Base-by-base conservation (phyloP, 805 yeast species). In the Jamesozyma gamospora region DNA sequence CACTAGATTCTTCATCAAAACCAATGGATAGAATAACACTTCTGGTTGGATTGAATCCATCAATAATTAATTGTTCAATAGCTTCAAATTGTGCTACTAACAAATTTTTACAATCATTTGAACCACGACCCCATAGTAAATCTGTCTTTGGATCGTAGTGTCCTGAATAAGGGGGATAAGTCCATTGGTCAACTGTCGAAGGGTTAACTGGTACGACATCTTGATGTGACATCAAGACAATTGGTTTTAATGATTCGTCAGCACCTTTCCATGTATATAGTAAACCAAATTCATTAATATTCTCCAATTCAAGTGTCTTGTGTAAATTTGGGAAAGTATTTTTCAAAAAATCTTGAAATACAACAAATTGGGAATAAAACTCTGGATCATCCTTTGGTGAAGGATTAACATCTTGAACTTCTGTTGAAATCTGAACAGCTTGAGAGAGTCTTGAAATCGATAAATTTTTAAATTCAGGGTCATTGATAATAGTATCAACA, bases 131-230 rank as follows among this genome's bases (percentile, higher is more conserved):
- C 72, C 76, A 82, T 4, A 86, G 49, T 35, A 54, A 58, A 28
- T 66, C 66, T 5, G 51, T 52, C 32, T 55, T 49, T 13, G 85
- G 86, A 50, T 85, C 94, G 52, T 65, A 82, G 49, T 70, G 64
- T 12, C 82, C 86, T 14, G 67, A 56, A 42, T 75, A 81, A 3
- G 94, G 94, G 9, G 77, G 78, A 51, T 72, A 66, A 0, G 62
- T 65, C 95, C 95, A 85, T 40, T 72, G 63, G 19, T 60, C 64
- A 32, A 66, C 58, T 0, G 87, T 74, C 18, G 68, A 73, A n/a
- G 57, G 54, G 51, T 76, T 81, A 5, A 82, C 80, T 0, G 95
- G 94, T n/a, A 85, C 95, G 1, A 80, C 85, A 53, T 85, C 95
- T 55, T 79, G 85, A 56, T 85, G 95, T 4, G 92, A 90, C 58